Evolutionary conservation across 116 monocot genomes (phyloP).

Genomic region (Phalaenopsis hybrid): DNA sequence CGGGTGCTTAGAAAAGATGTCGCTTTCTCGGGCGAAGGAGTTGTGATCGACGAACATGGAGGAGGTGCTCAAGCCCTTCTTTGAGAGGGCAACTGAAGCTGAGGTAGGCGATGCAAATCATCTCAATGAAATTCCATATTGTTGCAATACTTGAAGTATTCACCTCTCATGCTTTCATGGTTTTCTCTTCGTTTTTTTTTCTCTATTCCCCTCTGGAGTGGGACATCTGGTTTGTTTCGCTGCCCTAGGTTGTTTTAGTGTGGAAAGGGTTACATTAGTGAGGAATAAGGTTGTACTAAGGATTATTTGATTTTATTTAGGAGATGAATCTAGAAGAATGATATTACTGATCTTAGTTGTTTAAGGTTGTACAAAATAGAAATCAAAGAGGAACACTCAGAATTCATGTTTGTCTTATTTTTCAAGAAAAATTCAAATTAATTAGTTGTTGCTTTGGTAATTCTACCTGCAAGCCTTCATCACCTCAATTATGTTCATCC

Average conservation of each 20-base stretch:
- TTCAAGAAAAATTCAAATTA: background rate
- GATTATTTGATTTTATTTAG: too few species aligned
- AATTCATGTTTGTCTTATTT: background rate
- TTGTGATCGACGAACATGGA: slow-evolving; percentile 8
- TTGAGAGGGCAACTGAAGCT: slow-evolving; percentile 19
- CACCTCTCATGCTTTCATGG: background rate
- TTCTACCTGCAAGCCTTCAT: too few species aligned
- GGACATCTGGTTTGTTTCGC: background rate
- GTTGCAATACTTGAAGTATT: background rate
- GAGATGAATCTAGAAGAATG: background rate
- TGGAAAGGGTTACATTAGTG: background rate
- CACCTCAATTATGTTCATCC: too few species aligned
- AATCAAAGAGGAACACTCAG: background rate
- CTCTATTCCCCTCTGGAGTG: background rate
- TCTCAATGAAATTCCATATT: background rate
- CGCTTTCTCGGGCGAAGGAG: background rate
- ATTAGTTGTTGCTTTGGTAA: background rate
- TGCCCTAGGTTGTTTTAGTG: background rate
- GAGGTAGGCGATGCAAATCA: slow-evolving; percentile 11
- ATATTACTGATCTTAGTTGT: background rate
- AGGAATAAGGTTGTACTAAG: background rate
- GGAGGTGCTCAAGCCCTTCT: slow-evolving; percentile 24
- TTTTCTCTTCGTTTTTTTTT: background rate
- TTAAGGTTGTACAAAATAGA: background rate
- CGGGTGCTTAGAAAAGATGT: background rate